Evolutionary conservation across 2,329 filamentous ascomycete genomes (phyloP), one percentile per base, ranked within the genome.

Genomic region (Boeremia lycopersici): DNA sequence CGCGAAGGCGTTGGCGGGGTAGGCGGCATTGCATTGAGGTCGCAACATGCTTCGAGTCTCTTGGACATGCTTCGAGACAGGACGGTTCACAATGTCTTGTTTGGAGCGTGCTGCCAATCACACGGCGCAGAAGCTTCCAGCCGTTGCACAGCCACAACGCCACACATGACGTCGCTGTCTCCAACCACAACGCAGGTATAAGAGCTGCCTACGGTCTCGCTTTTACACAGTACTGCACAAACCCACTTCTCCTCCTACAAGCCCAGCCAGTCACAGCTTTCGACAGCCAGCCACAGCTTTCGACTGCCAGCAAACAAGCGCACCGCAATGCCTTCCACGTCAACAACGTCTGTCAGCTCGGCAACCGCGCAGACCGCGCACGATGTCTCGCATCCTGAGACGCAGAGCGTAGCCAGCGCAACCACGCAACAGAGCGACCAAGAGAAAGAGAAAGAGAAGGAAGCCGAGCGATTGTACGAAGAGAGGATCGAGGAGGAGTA

Each of bases 401-500:
- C 65, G 1, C 70, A 71, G 42, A 68, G 63, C 43, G 65, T 71
- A 53, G 63, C 66, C 4, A 69, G 65, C 10, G 62, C 65, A 4
- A 44, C 29, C 28, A 13, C 34, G 5, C 35, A 48, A 23, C 38
- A 57, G 6, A 60, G 48, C 5, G 57, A 68, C 17, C 56, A 65
- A 0, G 67, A 71, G 48, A 64, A 62, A 9, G 71, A 75, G 57
- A 57, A 52, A 9, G 64, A 50, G 10, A 39, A n/a, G 12, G 69
- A 71, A 44, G 70, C 71, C 1, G 74, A 75, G 48, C 60, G 62
- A 31, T 26, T 72, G 47, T 75, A 76, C 31, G 68, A 75, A 48
- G 73, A 75, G 62, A 58, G 70, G 8, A 75, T 76, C 28, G 73
- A 76, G 62, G 73, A 74, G 59, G 74, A 76, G 54, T 76, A 75